Evolutionary conservation across 768 basidiomycete species (phyloP).

Genomic region (Termitomyces eurrhizus): DNA sequence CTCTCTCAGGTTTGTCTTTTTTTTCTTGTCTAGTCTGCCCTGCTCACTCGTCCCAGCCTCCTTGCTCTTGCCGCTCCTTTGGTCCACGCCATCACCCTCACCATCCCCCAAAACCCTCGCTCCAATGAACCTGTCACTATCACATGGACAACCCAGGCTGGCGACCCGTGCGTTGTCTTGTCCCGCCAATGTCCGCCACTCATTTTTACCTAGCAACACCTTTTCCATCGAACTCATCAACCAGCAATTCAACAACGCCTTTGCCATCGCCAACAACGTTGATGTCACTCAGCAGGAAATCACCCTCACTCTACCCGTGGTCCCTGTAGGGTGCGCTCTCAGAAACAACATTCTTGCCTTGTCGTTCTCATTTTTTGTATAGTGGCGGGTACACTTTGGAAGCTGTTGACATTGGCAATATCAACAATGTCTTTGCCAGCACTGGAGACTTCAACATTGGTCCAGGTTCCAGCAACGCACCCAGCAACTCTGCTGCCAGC

Average conservation of each 20-base stretch:
- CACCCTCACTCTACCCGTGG: conserved; percentile 40
- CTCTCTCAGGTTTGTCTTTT: background rate
- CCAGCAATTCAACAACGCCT: conserved; percentile 44
- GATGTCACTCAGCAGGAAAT: conserved; percentile 29
- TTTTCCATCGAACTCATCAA: conserved; percentile 50
- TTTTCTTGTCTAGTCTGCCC: background rate
- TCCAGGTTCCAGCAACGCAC: conserved; percentile 10
- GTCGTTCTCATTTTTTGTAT: background rate
- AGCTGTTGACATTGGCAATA: conserved; percentile 42
- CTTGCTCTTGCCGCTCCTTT: conserved; percentile 43
- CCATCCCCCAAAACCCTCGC: conserved; percentile 28
- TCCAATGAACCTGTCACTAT: conserved; percentile 35
- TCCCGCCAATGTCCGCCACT: background rate
- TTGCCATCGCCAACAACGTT: conserved; percentile 50
- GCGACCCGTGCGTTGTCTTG: conserved; percentile 39
- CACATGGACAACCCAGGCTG: conserved; percentile 37
- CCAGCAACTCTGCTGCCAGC: background rate
- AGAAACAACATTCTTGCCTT: background rate
- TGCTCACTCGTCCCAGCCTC: conserved; percentile 22
- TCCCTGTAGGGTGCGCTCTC: conserved; percentile 43
- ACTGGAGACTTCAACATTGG: conserved; percentile 41
- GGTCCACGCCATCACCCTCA: conserved; percentile 45
- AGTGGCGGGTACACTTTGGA: conserved; percentile 48
- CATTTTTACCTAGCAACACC: conserved; percentile 9
- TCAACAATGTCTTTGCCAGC: conserved; percentile 38